phyloP scores from a whole-genome alignment of 2,329 filamentous ascomycete genomes.

The Cordyceps militaris region DNA sequence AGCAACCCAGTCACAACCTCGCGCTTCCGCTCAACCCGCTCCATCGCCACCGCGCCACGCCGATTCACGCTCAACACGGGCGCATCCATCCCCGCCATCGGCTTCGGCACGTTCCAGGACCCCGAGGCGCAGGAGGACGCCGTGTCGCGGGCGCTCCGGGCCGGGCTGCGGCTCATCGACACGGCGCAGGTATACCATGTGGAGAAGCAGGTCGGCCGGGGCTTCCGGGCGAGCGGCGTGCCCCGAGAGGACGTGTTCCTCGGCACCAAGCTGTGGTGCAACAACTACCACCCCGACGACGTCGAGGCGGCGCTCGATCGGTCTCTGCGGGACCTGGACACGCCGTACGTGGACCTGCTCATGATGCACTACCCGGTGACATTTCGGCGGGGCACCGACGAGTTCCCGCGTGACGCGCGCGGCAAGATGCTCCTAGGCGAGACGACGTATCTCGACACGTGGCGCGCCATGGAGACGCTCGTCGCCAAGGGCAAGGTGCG shows the following conservation, averaged over 20 bases:
- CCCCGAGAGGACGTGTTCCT: conserved; percentile 61
- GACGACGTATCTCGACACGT: conserved; percentile 81
- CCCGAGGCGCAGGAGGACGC: conserved; percentile 63
- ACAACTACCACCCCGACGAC: conserved; percentile 76
- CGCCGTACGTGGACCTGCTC: conserved; percentile 63
- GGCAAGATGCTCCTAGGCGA: conserved; percentile 66
- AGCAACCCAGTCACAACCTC: background rate
- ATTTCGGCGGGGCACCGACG: conserved; percentile 53
- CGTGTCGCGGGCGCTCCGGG: conserved; percentile 60
- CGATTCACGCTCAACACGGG: conserved; percentile 70
- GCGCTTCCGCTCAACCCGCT: background rate
- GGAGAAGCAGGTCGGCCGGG: conserved; percentile 60
- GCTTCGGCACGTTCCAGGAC: conserved; percentile 71
- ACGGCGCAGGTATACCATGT: conserved; percentile 74
- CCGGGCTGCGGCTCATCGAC: conserved; percentile 70
- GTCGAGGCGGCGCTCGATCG: conserved; percentile 54
- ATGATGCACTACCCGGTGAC: conserved; percentile 67
- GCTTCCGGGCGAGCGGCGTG: conserved; percentile 57
- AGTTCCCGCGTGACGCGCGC: no score
- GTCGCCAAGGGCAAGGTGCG: conserved; percentile 60
- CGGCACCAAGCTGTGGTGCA: conserved; percentile 78
- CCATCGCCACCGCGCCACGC: background rate
- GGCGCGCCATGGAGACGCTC: conserved; percentile 61
- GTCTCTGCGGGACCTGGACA: conserved; percentile 53
- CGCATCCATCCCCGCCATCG: conserved; percentile 69